Evolutionary conservation across 257 asterid species (phyloP).

Genomic region (Euphrasia confusa): DNA sequence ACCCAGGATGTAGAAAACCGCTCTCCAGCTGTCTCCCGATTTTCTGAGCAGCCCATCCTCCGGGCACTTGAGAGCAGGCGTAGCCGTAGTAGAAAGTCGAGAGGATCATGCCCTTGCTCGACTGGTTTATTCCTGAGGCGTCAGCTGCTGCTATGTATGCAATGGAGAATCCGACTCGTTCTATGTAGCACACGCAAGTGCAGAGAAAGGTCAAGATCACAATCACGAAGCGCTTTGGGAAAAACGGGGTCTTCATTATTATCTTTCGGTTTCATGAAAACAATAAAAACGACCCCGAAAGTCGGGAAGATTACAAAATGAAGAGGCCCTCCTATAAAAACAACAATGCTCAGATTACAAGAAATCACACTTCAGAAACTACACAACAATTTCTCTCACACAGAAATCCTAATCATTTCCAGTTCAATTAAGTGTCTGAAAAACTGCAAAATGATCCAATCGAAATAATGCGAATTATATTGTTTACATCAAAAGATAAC

Average conservation of each 20-base stretch:
- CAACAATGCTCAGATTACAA: too few relatives aligned
- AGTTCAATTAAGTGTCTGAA: too few relatives aligned
- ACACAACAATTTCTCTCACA: too few relatives aligned
- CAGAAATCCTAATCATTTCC: too few relatives aligned
- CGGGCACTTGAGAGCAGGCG: constrained; percentile 91
- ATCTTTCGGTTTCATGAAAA: constrained; percentile 40
- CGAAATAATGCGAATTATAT: too few relatives aligned
- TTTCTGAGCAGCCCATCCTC: constrained; percentile 97
- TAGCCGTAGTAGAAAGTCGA: constrained; percentile 88
- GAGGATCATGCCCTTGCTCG: constrained; percentile 81
- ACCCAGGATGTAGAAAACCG: constrained; percentile 75
- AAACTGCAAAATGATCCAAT: too few relatives aligned
- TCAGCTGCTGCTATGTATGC: constrained; percentile 94
- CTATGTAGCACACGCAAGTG: constrained; percentile 87
- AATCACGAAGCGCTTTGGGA: constrained; percentile 61
- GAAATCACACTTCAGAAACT: too few relatives aligned
- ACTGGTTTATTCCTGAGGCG: constrained; percentile 69
- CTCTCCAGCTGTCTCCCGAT: constrained; percentile 90
- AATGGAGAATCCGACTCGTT: constrained; percentile 89
- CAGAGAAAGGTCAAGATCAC: constrained; percentile 75
- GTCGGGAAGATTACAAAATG: constrained; percentile 9
- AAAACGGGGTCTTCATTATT: constrained; percentile 47
- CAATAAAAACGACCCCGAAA: constrained; percentile 22
- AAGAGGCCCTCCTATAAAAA: constrained; percentile 30
- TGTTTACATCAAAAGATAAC: too few relatives aligned